Conservation (phyloP, 129 eudicot species). For the Oenanthe sinensis region DNA sequence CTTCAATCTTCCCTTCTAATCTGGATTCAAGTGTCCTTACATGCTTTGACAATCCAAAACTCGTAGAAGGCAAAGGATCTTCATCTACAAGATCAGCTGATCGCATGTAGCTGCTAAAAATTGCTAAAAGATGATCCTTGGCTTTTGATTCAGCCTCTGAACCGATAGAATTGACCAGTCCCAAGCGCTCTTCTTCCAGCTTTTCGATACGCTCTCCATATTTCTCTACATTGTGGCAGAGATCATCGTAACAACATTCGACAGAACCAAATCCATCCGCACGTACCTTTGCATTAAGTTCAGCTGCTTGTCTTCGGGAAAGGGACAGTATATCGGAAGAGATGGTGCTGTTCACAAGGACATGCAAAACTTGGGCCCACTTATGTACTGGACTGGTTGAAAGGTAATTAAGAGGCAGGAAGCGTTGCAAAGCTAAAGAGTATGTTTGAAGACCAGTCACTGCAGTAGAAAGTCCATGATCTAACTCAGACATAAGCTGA, state of each 20-base stretch:
- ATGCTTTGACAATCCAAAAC: conserved; percentile 27
- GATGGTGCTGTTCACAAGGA: conserved; percentile 43
- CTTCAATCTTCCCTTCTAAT: conserved; percentile 26
- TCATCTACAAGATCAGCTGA: conserved; percentile 33
- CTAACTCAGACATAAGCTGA: conserved; percentile 58
- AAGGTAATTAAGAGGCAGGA: conserved; percentile 82
- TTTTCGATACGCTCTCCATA: conserved; percentile 78
- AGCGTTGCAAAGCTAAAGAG: conserved; percentile 77
- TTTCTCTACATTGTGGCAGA: conserved; percentile 65
- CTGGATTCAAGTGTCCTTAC: conserved; percentile 28
- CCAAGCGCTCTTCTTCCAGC: conserved; percentile 63
- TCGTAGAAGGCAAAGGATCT: neutral
- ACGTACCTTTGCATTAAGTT: conserved; percentile 42
- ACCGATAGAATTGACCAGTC: conserved; percentile 64
- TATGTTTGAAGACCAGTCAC: conserved; percentile 73
- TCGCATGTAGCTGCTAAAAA: conserved; percentile 49
- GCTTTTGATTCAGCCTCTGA: conserved; percentile 63
- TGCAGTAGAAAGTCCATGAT: conserved; percentile 65
- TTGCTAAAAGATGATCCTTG: conserved; percentile 57
- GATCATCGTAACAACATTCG: conserved; percentile 51
- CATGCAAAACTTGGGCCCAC: conserved; percentile 82
- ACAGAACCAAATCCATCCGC: conserved; percentile 37
- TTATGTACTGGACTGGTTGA: conserved; percentile 84
- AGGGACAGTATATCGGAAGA: conserved; percentile 60
- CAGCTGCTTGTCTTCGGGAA: conserved; percentile 78